These are phyloP conservation scores for Pecoramyces ruminantium DNA, from an alignment of 192 early-diverging fungal species.

Conservation along the genomic window DNA sequence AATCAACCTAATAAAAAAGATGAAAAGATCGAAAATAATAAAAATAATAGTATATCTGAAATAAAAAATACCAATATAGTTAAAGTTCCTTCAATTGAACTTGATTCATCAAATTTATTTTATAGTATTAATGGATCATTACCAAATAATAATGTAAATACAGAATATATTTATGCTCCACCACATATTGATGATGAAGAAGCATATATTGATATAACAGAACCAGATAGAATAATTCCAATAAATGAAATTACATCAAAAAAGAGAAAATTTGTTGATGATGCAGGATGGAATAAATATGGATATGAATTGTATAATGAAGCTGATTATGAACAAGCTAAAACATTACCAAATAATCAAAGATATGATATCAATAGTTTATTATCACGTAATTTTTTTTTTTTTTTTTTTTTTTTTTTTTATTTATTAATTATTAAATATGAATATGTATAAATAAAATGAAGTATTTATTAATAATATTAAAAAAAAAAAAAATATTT, in stretches of 20 bases:
- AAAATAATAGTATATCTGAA: not conserved
- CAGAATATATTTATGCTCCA: not conserved
- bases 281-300: not conserved
- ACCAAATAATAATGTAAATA: not conserved
- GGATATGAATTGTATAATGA: not conserved
- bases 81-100: not conserved
- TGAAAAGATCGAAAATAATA: not conserved
- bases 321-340: not conserved
- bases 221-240: not conserved
- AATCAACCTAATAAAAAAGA: not conserved
- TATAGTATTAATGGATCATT: not conserved
- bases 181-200: not conserved
- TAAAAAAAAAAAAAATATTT: too few relatives aligned
- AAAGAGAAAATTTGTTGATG: not conserved
- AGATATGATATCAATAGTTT: not conserved
- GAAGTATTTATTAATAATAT: too few relatives aligned
- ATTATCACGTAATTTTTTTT: not conserved
- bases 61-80: not conserved
- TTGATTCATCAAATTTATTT: not conserved
- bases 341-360: not conserved
- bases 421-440: too few relatives aligned
- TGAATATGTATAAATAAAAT: too few relatives aligned
- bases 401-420: not conserved
- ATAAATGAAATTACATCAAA: not conserved
- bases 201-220: not conserved